Percentiles rank a stretch among this genome's conserved stretches.
phyloP scores from a whole-genome alignment of 2,329 filamentous ascomycete genomes.

The Paraphoma sp. region DNA sequence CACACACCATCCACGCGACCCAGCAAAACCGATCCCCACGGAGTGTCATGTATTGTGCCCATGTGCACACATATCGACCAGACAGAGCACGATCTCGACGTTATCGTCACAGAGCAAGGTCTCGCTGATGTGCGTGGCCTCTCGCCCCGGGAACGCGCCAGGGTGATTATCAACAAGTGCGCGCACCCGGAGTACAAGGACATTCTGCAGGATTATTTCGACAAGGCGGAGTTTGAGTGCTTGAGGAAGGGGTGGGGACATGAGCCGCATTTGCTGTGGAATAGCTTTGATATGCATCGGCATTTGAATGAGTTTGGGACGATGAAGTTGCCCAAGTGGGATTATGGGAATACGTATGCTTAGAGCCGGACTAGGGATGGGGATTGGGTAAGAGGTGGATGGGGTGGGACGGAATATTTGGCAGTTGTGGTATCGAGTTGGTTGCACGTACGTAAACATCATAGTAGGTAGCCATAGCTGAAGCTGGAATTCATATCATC shows the following conservation, averaged over 20 bases:
- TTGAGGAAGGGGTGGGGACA: conserved; percentile 87
- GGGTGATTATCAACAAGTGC: conserved; percentile 86
- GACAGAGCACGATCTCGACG: conserved; percentile 90
- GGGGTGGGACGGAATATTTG: neutral
- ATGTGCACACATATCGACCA: conserved; percentile 94
- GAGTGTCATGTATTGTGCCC: conserved; percentile 87
- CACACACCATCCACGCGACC: conserved; percentile 85
- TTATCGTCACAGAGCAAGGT: conserved; percentile 81
- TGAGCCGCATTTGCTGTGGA: conserved; percentile 86
- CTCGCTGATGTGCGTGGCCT: conserved; percentile 86
- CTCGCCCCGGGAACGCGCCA: conserved; percentile 77
- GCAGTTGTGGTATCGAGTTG: too few relatives aligned
- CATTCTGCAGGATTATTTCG: conserved; percentile 82
- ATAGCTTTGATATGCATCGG: conserved; percentile 88
- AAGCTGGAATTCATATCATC: too few relatives aligned
- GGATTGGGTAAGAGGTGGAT: neutral
- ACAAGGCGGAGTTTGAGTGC: conserved; percentile 86
- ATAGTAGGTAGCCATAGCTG: neutral
- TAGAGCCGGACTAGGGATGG: neutral
- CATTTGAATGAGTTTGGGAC: conserved; percentile 82
- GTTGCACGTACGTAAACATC: neutral
- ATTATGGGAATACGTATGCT: conserved; percentile 29
- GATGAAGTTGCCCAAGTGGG: conserved; percentile 82
- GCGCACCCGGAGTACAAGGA: conserved; percentile 84
- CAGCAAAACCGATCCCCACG: conserved; percentile 80